phyloP scores from a whole-genome alignment of 2,329 filamentous ascomycete genomes.

The Plenodomus lindquistii region DNA sequence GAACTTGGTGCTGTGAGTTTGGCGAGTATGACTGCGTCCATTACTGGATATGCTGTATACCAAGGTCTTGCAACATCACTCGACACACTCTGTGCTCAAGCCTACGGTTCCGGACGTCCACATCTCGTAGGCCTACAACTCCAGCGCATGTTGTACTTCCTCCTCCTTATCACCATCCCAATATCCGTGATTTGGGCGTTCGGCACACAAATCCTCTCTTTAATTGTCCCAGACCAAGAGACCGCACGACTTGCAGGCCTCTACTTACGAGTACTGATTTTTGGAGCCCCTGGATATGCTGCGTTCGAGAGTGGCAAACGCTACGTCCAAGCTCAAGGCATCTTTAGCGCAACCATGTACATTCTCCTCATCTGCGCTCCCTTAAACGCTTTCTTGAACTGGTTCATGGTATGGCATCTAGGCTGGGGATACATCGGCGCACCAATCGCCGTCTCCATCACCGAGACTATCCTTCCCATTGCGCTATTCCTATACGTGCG shows the following conservation, averaged over 20 bases:
- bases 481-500: slow-evolving; percentile 75
- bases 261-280: slow-evolving; percentile 71
- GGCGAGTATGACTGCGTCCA: slow-evolving; percentile 54
- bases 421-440: slow-evolving; percentile 70
- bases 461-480: slow-evolving; percentile 73
- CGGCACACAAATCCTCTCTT: slow-evolving; percentile 64
- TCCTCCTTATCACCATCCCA: slow-evolving; percentile 72
- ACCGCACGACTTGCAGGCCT: slow-evolving; percentile 72
- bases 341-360: slow-evolving; percentile 83
- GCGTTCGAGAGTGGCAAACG: slow-evolving; percentile 81
- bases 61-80: slow-evolving; percentile 80
- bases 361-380: slow-evolving; percentile 82
- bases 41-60: slow-evolving; percentile 54
- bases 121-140: slow-evolving; percentile 84
- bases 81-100: slow-evolving; percentile 91
- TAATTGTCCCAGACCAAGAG: slow-evolving; percentile 71
- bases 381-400: slow-evolving; percentile 79
- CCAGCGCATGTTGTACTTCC: slow-evolving; percentile 79
- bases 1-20: slow-evolving; percentile 54
- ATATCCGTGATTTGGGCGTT: slow-evolving; percentile 73
- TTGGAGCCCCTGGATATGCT: slow-evolving; percentile 75
- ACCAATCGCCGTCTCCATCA: slow-evolving; percentile 75
- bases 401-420: slow-evolving; percentile 71
- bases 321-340: slow-evolving; percentile 82
- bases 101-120: slow-evolving; percentile 88